phyloP scores from a whole-genome alignment of 345 rosid species.

The Hevea brasiliensis region DNA sequence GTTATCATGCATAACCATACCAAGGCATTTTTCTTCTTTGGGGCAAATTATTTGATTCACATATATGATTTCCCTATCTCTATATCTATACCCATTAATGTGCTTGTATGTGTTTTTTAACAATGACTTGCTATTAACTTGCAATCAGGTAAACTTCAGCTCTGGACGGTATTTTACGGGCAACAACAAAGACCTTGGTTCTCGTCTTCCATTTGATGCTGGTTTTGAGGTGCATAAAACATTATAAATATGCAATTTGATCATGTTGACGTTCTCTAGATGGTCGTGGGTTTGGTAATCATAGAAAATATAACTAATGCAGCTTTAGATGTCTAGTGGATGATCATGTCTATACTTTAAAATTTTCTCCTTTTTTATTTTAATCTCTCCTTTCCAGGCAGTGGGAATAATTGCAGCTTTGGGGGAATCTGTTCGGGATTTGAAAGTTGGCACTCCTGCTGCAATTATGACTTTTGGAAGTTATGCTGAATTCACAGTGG shows the following conservation, averaged over 20 bases:
- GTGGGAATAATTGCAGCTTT: slow-evolving; percentile 89
- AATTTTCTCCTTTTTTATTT: slow-evolving; percentile 7
- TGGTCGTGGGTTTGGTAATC: slow-evolving; percentile 5
- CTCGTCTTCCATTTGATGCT: slow-evolving; percentile 88
- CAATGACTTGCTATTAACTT: slow-evolving; percentile 14
- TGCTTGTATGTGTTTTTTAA: neutral
- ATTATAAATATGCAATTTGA: slow-evolving; percentile 8
- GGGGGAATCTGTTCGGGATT: slow-evolving; percentile 67
- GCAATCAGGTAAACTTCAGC: slow-evolving; percentile 85
- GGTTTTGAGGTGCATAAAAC: slow-evolving; percentile 77
- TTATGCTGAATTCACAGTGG: slow-evolving; percentile 75
- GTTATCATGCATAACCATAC: slow-evolving; percentile 1
- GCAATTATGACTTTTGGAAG: slow-evolving; percentile 88
- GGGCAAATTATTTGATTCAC: neutral
- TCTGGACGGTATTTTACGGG: slow-evolving; percentile 87
- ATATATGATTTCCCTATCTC: neutral
- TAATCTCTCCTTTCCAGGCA: slow-evolving; percentile 52
- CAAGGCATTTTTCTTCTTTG: neutral
- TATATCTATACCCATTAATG: neutral
- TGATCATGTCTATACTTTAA: slow-evolving; percentile 14
- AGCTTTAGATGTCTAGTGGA: too few species aligned
- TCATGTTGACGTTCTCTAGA: slow-evolving; percentile 17
- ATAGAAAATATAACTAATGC: neutral
- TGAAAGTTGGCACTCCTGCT: slow-evolving; percentile 90
- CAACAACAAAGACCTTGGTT: slow-evolving; percentile 28